These are phyloP conservation scores for Colletotrichum euphorbiae DNA, from an alignment of 2,329 filamentous ascomycete species.

Conservation along the genomic window DNA sequence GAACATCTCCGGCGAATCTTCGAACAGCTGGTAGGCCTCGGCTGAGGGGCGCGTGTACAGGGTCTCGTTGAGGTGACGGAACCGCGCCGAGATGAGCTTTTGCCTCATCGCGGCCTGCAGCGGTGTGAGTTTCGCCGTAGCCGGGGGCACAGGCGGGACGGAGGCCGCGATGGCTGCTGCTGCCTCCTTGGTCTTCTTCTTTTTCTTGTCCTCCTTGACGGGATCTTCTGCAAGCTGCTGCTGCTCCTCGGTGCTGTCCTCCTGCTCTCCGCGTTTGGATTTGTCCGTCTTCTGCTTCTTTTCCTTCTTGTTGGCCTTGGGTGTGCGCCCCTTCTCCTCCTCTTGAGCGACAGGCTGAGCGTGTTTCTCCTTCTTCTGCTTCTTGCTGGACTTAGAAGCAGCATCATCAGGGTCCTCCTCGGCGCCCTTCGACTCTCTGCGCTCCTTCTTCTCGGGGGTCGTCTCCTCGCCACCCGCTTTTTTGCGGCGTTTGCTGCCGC, in stretches of 20 bases:
- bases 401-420: constrained; percentile 33
- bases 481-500: constrained; percentile 21
- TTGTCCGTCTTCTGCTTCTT: constrained; percentile 47
- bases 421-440: constrained; percentile 46
- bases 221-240: constrained; percentile 39
- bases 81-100: constrained; percentile 94
- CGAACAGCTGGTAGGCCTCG: constrained; percentile 86
- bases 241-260: constrained; percentile 10
- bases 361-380: constrained; percentile 44
- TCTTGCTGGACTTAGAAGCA: constrained; percentile 32
- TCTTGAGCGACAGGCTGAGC: constrained; percentile 10
- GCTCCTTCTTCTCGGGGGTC: constrained; percentile 38
- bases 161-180: constrained; percentile 43
- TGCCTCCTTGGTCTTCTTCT: constrained; percentile 38
- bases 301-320: constrained; percentile 48
- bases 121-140: constrained; percentile 79
- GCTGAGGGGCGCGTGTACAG: constrained; percentile 92
- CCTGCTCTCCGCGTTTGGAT: constrained; percentile 40
- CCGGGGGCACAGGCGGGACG: constrained; percentile 53
- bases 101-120: constrained; percentile 94
- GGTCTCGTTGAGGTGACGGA: constrained; percentile 96
- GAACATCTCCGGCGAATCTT: constrained; percentile 90
- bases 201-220: constrained; percentile 32
- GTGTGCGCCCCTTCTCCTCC: constrained; percentile 43
- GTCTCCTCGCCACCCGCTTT: constrained; percentile 40